Evolutionary conservation across 208 protist species (phyloP).

Genomic region (Trypanosoma scelopori): DNA sequence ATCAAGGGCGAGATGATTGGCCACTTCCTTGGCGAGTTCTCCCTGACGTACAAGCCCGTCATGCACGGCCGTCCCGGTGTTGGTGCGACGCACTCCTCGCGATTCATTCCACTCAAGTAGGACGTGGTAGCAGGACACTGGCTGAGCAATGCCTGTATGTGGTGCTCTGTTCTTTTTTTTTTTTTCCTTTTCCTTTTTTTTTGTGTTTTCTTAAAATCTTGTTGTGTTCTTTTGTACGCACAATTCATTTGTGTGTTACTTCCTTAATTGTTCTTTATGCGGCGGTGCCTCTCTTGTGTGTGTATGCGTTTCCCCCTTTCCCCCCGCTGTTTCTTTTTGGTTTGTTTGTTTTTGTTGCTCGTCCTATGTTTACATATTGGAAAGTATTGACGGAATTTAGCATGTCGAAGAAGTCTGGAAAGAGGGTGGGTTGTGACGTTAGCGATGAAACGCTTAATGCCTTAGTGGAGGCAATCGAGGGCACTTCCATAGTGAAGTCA

Average conservation of each 20-base stretch:
- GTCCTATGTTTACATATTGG: not conserved
- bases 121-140: not conserved
- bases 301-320: not conserved
- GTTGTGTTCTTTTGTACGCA: too few relatives aligned
- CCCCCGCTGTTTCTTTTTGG: not conserved
- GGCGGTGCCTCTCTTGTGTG: too few relatives aligned
- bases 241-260: too few relatives aligned
- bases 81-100: constrained; percentile 96
- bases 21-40: constrained; percentile 99
- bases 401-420: constrained; percentile 25
- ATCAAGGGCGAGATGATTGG: constrained; percentile 99
- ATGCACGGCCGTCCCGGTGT: constrained; percentile 99
- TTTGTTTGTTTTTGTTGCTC: constrained; percentile 2
- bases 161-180: constrained; percentile 1
- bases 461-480: constrained; percentile 71
- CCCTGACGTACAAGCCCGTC: constrained; percentile 99
- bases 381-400: not conserved
- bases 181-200: constrained; percentile 12
- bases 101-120: constrained; percentile 90
- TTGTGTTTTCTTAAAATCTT: too few relatives aligned
- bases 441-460: constrained; percentile 54
- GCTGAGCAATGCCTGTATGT: not conserved
- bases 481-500: not conserved
- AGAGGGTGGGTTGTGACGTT: constrained; percentile 18
- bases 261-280: too few relatives aligned